Evolutionary conservation across 2,329 filamentous ascomycete species (phyloP).

Genomic region (Fusarium zealandicum): DNA sequence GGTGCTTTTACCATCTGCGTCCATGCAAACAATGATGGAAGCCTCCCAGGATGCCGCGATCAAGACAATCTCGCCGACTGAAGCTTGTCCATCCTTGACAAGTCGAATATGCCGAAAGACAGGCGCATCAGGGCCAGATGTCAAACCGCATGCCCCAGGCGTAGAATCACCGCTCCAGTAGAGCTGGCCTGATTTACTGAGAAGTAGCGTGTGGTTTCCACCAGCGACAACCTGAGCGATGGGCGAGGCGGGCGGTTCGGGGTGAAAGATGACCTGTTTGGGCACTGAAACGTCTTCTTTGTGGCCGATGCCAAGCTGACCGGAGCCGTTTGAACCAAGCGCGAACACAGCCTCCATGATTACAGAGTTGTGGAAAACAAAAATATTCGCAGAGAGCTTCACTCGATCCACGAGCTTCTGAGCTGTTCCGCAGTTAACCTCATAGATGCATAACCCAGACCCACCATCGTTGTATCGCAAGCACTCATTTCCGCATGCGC

Average conservation of each 20-base stretch:
- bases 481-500: background rate
- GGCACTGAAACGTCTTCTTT: slow-evolving; percentile 74
- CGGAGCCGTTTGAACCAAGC: slow-evolving; percentile 79
- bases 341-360: slow-evolving; percentile 66
- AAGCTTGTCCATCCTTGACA: slow-evolving; percentile 39
- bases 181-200: slow-evolving; percentile 65
- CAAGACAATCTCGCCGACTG: slow-evolving; percentile 45
- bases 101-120: slow-evolving; percentile 52
- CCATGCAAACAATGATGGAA: slow-evolving; percentile 65
- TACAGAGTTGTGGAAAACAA: background rate
- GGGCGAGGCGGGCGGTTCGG: slow-evolving; percentile 46
- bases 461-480: slow-evolving; percentile 38
- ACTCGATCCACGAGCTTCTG: slow-evolving; percentile 16
- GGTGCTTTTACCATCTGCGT: slow-evolving; percentile 52
- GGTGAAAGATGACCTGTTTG: slow-evolving; percentile 65
- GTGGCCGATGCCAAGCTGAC: slow-evolving; percentile 76
- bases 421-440: slow-evolving; percentile 22
- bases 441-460: slow-evolving; percentile 32
- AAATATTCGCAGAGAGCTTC: background rate
- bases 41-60: slow-evolving; percentile 82
- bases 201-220: slow-evolving; percentile 85
- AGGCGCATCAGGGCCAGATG: slow-evolving; percentile 41
- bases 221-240: slow-evolving; percentile 63
- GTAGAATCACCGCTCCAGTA: slow-evolving; percentile 70
- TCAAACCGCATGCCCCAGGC: slow-evolving; percentile 62